Base-by-base conservation (phyloP, 2,329 filamentous ascomycete species). In the Aspergillus hortae region DNA sequence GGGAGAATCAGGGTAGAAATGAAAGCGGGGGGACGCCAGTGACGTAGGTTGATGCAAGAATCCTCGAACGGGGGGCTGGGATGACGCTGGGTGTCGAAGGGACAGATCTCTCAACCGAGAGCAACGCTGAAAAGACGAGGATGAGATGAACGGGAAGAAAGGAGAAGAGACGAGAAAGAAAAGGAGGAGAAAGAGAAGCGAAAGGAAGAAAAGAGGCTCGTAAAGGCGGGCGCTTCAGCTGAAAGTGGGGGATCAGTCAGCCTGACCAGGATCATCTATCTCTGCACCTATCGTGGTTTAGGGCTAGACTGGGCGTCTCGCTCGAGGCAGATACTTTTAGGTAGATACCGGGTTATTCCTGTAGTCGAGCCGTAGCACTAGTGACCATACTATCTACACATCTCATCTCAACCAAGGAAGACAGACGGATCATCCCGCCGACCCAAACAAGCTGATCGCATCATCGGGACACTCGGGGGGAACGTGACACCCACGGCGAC, bases 221-320 rank as follows among this genome's bases (percentile, higher is more conserved):
- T 50, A 58, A 53, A 53, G 32, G 44, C 38, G 46, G 51, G 44
- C 21, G 44, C 38, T 51, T 59, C 59, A 61, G 59, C 59, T 61
- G 59, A 58, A 58, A 57, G 44, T 33, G 44, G 21, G 45, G 45
- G 35, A 36, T 30, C 40, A 42, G n/a, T 17, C 40, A 42, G 40
- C 40, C 40, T 42, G 40, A 42, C 19, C 27, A 30, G 27, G 27
- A 30, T 30, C 27, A 30, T 30, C 27, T 9, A 30, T 30, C 27
- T 9, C 6, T 9, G 27, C 27, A 30, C 27, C 27, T 30, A 30
- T 30, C 27, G 27, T 30, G 7, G 7, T 30, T 30, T 30, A 30
- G 27, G 27, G 27, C 7, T 30, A 30, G 27, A 30, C 27, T 7
- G 6, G 27, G 23, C 23, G 23, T 23, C 6, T 23, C 23, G 23